phyloP scores from a whole-genome alignment of 345 rosid genomes.

The Salix arbutifolia region DNA sequence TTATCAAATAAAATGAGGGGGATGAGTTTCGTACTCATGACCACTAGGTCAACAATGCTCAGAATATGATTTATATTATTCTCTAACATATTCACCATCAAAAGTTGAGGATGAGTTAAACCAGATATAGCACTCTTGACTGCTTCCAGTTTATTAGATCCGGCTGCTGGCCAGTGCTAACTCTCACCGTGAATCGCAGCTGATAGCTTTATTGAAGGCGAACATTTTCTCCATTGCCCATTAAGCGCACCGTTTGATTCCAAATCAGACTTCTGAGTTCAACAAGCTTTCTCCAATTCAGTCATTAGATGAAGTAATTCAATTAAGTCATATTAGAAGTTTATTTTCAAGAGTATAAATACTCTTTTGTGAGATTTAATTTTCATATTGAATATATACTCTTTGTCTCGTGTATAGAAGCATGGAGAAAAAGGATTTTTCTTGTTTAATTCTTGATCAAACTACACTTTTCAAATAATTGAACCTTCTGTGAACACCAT shows the following conservation, averaged over 20 bases:
- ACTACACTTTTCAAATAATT: too few relatives aligned
- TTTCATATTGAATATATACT: too few relatives aligned
- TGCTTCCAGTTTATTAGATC: not conserved
- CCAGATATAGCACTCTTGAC: not conserved
- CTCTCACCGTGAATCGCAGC: not conserved
- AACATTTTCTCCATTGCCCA: not conserved
- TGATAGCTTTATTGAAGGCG: not conserved
- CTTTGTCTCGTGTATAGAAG: too few relatives aligned
- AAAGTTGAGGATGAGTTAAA: not conserved
- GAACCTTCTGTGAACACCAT: not conserved
- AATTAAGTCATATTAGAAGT: too few relatives aligned
- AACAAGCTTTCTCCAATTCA: not conserved
- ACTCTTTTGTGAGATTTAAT: too few relatives aligned
- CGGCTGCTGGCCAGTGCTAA: not conserved
- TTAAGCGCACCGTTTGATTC: not conserved
- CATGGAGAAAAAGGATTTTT: too few relatives aligned
- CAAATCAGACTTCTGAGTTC: not conserved
- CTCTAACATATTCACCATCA: not conserved
- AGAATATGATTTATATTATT: too few relatives aligned
- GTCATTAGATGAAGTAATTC: not conserved
- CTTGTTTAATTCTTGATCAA: too few relatives aligned
- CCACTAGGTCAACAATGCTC: too few relatives aligned
- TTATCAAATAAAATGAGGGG: too few relatives aligned
- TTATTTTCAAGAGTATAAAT: too few relatives aligned
- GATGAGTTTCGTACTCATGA: too few relatives aligned